These are phyloP conservation scores for Phoma sp. DNA, from an alignment of 2,329 filamentous ascomycete genomes.

Conservation along the genomic window DNA sequence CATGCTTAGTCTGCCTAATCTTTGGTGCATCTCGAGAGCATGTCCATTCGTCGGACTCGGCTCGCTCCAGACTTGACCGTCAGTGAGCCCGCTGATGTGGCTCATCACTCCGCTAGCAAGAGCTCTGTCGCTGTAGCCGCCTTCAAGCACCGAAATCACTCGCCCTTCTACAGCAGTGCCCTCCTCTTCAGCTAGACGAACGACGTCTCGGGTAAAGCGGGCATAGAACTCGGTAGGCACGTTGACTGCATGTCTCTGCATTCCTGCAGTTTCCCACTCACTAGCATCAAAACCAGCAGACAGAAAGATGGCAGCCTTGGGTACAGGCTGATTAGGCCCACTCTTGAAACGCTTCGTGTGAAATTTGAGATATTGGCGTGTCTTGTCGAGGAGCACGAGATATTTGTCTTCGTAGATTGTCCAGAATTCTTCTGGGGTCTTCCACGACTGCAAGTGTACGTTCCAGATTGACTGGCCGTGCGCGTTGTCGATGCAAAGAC, in stretches of 20 bases:
- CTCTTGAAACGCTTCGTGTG: conserved; percentile 72
- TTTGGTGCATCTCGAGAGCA: conserved; percentile 64
- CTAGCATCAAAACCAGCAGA: conserved; percentile 97
- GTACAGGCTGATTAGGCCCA: conserved; percentile 63
- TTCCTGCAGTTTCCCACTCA: conserved; percentile 88
- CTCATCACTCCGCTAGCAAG: conserved; percentile 87
- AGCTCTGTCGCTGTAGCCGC: conserved; percentile 93
- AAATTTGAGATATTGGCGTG: conserved; percentile 73
- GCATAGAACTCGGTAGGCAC: conserved; percentile 98
- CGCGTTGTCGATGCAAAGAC: conserved; percentile 90
- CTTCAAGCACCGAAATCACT: conserved; percentile 91
- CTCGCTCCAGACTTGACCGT: conserved; percentile 52
- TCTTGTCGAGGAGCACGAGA: conserved; percentile 76
- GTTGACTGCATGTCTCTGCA: conserved; percentile 96
- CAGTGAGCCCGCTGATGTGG: conserved; percentile 83
- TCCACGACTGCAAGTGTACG: conserved; percentile 89
- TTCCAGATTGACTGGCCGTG: conserved; percentile 97
- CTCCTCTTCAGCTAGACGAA: conserved; percentile 80
- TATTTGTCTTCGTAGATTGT: conserved; percentile 82
- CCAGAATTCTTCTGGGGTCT: conserved; percentile 86
- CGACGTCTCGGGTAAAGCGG: conserved; percentile 83
- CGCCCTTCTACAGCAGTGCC: conserved; percentile 79
- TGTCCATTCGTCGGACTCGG: conserved; percentile 54
- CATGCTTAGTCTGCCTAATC: conserved; percentile 53
- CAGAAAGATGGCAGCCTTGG: conserved; percentile 89